These are phyloP conservation scores for Begonia fuchsioides DNA, from an alignment of 306 rosid species.

Conservation along the genomic window DNA sequence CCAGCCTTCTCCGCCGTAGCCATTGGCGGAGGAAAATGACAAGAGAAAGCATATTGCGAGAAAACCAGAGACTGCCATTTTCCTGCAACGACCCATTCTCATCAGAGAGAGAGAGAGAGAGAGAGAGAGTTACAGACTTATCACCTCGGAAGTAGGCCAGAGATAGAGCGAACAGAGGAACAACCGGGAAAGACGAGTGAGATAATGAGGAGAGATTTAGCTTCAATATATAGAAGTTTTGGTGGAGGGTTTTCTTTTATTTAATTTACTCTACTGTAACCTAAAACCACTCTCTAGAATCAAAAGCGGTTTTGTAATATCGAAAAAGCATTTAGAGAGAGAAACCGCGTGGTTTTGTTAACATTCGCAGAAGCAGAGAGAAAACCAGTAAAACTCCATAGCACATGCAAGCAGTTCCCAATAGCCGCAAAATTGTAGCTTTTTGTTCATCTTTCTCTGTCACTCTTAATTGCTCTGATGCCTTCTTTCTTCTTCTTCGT, in stretches of 20 bases:
- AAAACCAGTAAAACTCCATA: background rate
- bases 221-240: background rate
- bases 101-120: background rate
- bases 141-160: background rate
- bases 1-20: constrained; percentile 31
- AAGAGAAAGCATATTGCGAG: constrained; percentile 17
- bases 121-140: background rate
- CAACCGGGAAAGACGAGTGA: background rate
- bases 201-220: background rate
- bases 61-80: constrained; percentile 21
- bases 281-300: background rate
- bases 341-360: background rate
- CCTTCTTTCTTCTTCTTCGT: background rate
- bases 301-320: background rate
- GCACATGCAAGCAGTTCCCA: background rate
- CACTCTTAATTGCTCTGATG: background rate
- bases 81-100: constrained; percentile 12
- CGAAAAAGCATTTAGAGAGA: background rate
- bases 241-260: background rate
- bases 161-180: background rate
- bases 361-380: background rate
- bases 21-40: constrained; percentile 24
- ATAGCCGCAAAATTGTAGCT: background rate
- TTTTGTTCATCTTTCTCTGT: background rate
- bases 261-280: background rate